A percentile compares a stretch with the other conserved stretches of the same genome.
Evolutionary conservation across 805 yeast genomes (phyloP).

Genomic region (Priceomyces haplophilus): DNA sequence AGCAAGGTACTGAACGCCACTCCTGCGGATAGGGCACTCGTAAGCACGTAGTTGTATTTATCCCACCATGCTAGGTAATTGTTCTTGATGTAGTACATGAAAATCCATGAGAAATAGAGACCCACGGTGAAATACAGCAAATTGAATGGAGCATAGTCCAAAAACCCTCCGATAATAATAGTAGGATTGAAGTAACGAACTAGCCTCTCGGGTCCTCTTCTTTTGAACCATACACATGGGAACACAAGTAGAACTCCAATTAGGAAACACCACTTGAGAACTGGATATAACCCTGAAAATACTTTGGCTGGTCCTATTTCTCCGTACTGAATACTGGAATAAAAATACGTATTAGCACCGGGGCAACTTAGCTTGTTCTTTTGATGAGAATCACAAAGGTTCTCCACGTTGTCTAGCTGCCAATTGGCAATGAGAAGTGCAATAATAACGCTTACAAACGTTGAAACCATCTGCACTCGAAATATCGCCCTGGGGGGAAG

Average conservation of each 20-base stretch:
- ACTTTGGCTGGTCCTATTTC: conserved; percentile 59
- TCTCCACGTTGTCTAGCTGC: conserved; percentile 36
- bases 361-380: conserved; percentile 38
- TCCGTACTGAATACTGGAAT: conserved; percentile 53
- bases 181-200: conserved; percentile 52
- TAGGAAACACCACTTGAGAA: conserved; percentile 56
- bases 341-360: conserved; percentile 49
- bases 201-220: conserved; percentile 29
- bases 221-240: conserved; percentile 37
- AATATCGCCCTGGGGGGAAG: conserved; percentile 62
- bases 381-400: conserved; percentile 35
- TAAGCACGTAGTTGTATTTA: conserved; percentile 62
- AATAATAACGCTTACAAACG: conserved; percentile 31
- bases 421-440: conserved; percentile 38
- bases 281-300: conserved; percentile 53
- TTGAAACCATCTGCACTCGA: conserved; percentile 41
- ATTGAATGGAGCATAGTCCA: conserved; percentile 50
- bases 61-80: conserved; percentile 62
- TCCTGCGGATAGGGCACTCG: conserved; percentile 60
- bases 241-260: conserved; percentile 45
- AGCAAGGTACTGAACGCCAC: conserved; percentile 59
- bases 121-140: conserved; percentile 56
- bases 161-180: conserved; percentile 49
- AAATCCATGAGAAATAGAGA: conserved; percentile 52
- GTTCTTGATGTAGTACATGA: conserved; percentile 53